Base-by-base conservation (phyloP, 2,329 filamentous ascomycete genomes). In the Epichloe amarillans region DNA sequence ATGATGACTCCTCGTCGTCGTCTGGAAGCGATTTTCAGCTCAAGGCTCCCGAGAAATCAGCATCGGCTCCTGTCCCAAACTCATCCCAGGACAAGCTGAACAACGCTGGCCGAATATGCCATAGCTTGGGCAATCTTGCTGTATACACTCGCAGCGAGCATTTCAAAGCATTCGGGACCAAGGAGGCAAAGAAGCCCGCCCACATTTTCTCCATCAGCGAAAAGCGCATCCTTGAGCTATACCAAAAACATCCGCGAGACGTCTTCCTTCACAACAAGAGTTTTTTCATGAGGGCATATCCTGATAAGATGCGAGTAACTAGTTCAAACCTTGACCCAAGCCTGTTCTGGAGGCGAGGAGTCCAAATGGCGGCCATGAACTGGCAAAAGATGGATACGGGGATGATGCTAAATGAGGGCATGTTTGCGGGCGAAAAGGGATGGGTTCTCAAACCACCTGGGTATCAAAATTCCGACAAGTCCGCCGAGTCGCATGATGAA, bases 361-460 rank as follows among this genome's bases (percentile, higher is more conserved):
- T 96, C 19, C 93, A 98, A 66, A 97, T 98, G 91, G 90, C 88
- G 5, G 91, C 93, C 17, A 77, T 97, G 66, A 98, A 98, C 65
- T 97, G 93, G 91, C 93, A 98, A 67, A 91, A 85, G 3, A 85
- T 90, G 58, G 91, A 97, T 63, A 81, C 93, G 51, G 87, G 88
- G 42, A 94, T 96, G 79, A 94, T 97, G 74, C 79, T 98, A 63
- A 97, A 97, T 62, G 86, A 95, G 61, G 93, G 86, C 63, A 97
- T 98, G 93, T 98, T 97, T 64, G 87, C 88, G 37, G 86, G 82
- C 10, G 84, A 86, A 47, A 72, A 79, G 41, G 90, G 91, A 40
- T 96, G 88, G 86, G 80, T 90, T 2, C 73, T 93, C 54, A 96
- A 96, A 67, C 89, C 90, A 0, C 64, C 75, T 35, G 84, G 84